A percentile compares a stretch with the other conserved stretches of the same genome.
These are phyloP conservation scores for Botrytis fabae DNA, from an alignment of 2,329 filamentous ascomycete genomes.

Conservation along the genomic window DNA sequence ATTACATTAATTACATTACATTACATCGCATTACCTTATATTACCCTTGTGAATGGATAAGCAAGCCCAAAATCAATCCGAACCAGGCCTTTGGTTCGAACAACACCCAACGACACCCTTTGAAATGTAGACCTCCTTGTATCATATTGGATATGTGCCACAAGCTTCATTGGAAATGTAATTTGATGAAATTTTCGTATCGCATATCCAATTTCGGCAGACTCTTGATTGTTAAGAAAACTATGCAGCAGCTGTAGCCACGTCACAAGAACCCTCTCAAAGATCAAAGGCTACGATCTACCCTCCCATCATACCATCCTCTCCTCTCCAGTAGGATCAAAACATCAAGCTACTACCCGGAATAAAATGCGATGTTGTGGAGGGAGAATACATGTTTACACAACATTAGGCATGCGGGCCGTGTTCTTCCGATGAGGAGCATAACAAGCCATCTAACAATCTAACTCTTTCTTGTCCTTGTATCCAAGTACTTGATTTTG, in stretches of 20 bases:
- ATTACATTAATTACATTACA: constrained; percentile 14
- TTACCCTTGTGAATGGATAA: constrained; percentile 5
- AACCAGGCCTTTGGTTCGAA: constrained; percentile 22
- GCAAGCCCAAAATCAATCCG: constrained; percentile 4
- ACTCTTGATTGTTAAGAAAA: background rate
- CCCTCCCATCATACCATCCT: background rate
- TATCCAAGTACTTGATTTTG: constrained; percentile 1
- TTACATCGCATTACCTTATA: background rate
- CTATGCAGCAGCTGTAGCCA: constrained; percentile 22
- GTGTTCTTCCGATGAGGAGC: constrained; percentile 21
- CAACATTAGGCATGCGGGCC: constrained; percentile 22
- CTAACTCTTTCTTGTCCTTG: background rate
- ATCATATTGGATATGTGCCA: background rate
- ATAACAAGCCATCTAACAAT: background rate
- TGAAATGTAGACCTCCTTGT: background rate
- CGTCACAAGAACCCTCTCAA: constrained; percentile 15
- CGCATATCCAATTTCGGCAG: constrained; percentile 14
- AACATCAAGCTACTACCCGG: background rate
- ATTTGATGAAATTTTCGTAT: constrained; percentile 20
- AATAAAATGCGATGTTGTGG: constrained; percentile 20
- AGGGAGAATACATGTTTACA: constrained; percentile 12
- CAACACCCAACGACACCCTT: background rate
- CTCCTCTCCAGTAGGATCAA: constrained; percentile 11
- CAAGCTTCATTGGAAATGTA: constrained; percentile 6
- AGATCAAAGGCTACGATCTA: constrained; percentile 14